Percentiles rank a stretch among this genome's conserved stretches.
Evolutionary conservation across 768 basidiomycete genomes (phyloP).

Genomic region (Collybia sordida): DNA sequence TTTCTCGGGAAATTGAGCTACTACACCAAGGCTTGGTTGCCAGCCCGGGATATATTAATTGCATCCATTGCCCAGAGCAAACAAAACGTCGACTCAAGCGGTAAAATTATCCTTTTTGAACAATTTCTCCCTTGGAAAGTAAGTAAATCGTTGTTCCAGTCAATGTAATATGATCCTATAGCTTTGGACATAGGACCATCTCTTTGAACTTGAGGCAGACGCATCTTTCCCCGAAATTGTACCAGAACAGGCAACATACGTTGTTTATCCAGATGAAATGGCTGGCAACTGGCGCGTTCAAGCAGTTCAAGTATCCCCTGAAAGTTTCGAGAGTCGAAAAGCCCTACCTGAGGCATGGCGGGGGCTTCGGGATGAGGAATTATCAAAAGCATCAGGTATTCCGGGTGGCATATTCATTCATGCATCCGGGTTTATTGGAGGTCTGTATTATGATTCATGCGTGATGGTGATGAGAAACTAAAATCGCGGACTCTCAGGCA

Average conservation of each 20-base stretch:
- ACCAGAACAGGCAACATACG: slow-evolving; percentile 67
- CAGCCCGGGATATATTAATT: slow-evolving; percentile 79
- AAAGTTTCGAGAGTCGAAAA: slow-evolving; percentile 90
- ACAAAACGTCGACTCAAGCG: slow-evolving; percentile 59
- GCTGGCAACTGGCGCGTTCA: slow-evolving; percentile 85
- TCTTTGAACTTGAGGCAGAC: slow-evolving; percentile 82
- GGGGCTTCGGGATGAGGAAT: slow-evolving; percentile 81
- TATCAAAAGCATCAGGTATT: slow-evolving; percentile 74
- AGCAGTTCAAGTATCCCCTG: slow-evolving; percentile 79
- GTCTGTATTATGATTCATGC: slow-evolving; percentile 35
- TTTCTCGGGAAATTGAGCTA: slow-evolving; percentile 79
- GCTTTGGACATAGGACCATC: slow-evolving; percentile 57
- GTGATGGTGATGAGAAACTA: slow-evolving; percentile 1
- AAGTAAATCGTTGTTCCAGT: slow-evolving; percentile 9
- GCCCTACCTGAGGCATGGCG: slow-evolving; percentile 93
- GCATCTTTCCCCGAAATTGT: slow-evolving; percentile 34
- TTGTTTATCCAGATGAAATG: slow-evolving; percentile 87
- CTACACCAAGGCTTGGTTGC: slow-evolving; percentile 89
- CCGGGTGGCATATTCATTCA: slow-evolving; percentile 90
- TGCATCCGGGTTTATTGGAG: slow-evolving; percentile 96
- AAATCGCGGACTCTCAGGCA: slow-evolving; percentile 47
- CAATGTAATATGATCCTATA: not conserved
- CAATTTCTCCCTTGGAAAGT: slow-evolving; percentile 90
- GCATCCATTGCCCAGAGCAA: slow-evolving; percentile 57
- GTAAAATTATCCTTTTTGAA: slow-evolving; percentile 79